Evolutionary conservation across 1,139 yeast genomes (phyloP).

Genomic region (Suhomyces anneliseae): DNA sequence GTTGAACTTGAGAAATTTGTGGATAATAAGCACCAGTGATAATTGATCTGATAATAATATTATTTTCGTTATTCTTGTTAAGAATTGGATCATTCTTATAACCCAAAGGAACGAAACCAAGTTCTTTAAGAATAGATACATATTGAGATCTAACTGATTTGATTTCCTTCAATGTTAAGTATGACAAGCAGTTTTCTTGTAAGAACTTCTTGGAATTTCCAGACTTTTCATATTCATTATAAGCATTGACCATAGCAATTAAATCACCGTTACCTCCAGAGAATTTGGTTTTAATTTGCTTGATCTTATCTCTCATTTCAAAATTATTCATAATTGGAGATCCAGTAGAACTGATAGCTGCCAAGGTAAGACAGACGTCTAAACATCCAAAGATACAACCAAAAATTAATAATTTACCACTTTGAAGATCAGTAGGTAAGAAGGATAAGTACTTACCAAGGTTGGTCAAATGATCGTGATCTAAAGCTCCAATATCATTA

Average conservation of each 20-base stretch:
- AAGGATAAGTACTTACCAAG: conserved; percentile 80
- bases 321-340: conserved; percentile 65
- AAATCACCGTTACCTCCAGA: conserved; percentile 64
- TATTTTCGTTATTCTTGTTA: conserved; percentile 53
- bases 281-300: conserved; percentile 44
- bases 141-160: conserved; percentile 69
- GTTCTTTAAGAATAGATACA: conserved; percentile 63
- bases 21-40: conserved; percentile 84
- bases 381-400: conserved; percentile 84
- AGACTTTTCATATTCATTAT: conserved; percentile 49
- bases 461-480: conserved; percentile 60
- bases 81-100: conserved; percentile 26
- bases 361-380: conserved; percentile 71
- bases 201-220: conserved; percentile 50
- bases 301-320: conserved; percentile 67
- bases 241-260: conserved; percentile 60
- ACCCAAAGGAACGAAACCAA: conserved; percentile 67
- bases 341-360: conserved; percentile 73
- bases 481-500: conserved; percentile 71
- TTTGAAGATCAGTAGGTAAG: conserved; percentile 82
- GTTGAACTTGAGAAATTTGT: conserved; percentile 73
- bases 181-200: conserved; percentile 62
- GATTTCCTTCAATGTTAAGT: conserved; percentile 67
- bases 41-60: conserved; percentile 59
- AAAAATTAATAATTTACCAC: conserved; percentile 77